Evolutionary conservation across 169 alveolate genomes (phyloP), one percentile per base, ranked within the genome.

Genomic region (Cryptosporidium parvum): DNA sequence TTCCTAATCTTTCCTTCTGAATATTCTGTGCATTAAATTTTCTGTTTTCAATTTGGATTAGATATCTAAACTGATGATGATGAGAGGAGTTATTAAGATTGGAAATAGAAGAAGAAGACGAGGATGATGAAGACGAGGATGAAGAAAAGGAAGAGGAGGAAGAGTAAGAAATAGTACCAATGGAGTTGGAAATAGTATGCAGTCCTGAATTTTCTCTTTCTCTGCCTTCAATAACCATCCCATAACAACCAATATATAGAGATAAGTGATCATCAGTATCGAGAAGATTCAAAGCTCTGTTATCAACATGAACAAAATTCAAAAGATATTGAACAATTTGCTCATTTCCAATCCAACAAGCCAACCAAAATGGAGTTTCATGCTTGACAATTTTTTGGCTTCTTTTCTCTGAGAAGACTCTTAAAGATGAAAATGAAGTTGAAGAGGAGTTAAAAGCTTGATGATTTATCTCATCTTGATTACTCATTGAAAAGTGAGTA

Each of bases 331-430:
- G 71, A 35, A 75, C 93, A 69, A 95, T 62, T 26, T 93, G 91
- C 84, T 87, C 92, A 86, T 92, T 72, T 29, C 95, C 95, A n/a
- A 73, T 56, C 91, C 91, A 70, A 39, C 93, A 85, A 2, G 96
- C 96, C 12, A 94, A 85, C 91, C 92, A 85, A 52, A 94, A 91
- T 0, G 96, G 95, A 5, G 94, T 94, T 56, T 92, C 93, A 62
- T 91, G 86, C 52, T 72, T 80, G 8, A 80, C 52, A 16, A 80
- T 42, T 39, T 12, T 56, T 29, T 35, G 18, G 3, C 70, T 9
- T n/a, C 89, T 80, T 33, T 80, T 80, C 23, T 61, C 75, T 29
- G 65, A 80, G 31, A 62, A 80, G 18, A 9, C 52, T 62, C 62
- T 62, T n/a, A 31, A 21, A 3, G 72, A 35, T 33, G 44, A n/a